Percentiles rank a stretch among this genome's conserved stretches.
phyloP scores from a whole-genome alignment of 73 alveolate species.

The Stentor coeruleus region DNA sequence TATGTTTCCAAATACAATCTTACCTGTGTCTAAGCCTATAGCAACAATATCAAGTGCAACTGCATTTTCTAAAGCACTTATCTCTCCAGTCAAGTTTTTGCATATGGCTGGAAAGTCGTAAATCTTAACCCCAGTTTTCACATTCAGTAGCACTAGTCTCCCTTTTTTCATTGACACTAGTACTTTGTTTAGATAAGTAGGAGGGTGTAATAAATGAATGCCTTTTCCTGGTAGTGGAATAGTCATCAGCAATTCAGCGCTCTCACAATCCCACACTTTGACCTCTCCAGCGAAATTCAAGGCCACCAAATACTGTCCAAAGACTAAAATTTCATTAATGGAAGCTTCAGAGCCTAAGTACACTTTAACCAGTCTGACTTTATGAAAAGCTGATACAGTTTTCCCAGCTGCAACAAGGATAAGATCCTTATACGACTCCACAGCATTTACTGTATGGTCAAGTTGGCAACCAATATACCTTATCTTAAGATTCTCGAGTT shows the following conservation, averaged over 20 bases:
- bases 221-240: not conserved
- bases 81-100: conserved; percentile 45
- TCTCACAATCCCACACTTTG: not conserved
- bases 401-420: conserved; percentile 21
- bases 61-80: conserved; percentile 67
- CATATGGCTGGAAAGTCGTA: conserved; percentile 62
- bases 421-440: conserved; percentile 7
- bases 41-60: conserved; percentile 78
- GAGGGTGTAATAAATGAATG: conserved; percentile 58
- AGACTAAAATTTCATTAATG: not conserved
- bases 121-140: conserved; percentile 59
- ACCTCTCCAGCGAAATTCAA: conserved; percentile 5
- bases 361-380: conserved; percentile 16
- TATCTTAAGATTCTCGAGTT: not conserved
- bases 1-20: conserved; percentile 66
- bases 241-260: not conserved
- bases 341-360: conserved; percentile 12
- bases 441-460: conserved; percentile 4
- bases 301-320: not conserved
- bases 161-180: conserved; percentile 53
- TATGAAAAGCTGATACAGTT: not conserved
- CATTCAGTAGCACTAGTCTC: conserved; percentile 68
- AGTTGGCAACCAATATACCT: conserved; percentile 10
- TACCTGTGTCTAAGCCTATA: conserved; percentile 56
- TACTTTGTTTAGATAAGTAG: conserved; percentile 76